Evolutionary conservation across 2,329 filamentous ascomycete genomes (phyloP).

Genomic region (Stachybotrys elegans): DNA sequence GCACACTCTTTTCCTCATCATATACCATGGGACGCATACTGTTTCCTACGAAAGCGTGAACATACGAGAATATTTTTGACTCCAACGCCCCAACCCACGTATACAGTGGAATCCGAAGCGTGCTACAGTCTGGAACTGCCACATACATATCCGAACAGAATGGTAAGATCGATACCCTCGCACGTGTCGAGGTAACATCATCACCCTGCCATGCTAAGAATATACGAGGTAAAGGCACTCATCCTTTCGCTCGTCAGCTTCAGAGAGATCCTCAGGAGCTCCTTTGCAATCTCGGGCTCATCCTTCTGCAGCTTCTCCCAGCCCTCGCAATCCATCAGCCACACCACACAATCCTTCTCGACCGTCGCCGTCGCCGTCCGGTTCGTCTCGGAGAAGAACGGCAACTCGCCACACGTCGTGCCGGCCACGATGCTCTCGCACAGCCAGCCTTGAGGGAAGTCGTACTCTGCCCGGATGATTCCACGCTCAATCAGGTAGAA

Average conservation of each 20-base stretch:
- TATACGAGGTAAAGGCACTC: conserved; percentile 59
- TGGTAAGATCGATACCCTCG: too few species aligned
- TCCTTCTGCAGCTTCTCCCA: conserved; percentile 71
- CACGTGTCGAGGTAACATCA: too few species aligned
- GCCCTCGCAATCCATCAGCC: conserved; percentile 67
- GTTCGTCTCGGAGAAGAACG: conserved; percentile 88
- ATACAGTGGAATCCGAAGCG: too few species aligned
- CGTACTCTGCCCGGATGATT: conserved; percentile 84
- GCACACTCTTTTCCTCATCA: too few species aligned
- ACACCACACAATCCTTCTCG: conserved; percentile 76
- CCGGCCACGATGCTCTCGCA: conserved; percentile 91
- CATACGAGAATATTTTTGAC: too few species aligned
- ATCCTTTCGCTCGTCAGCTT: conserved; percentile 94
- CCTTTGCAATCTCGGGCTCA: conserved; percentile 72
- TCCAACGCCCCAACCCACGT: too few species aligned
- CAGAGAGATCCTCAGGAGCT: conserved; percentile 80
- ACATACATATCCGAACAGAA: too few species aligned
- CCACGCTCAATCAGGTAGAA: conserved; percentile 91
- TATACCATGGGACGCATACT: too few species aligned
- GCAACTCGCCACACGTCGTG: conserved; percentile 90
- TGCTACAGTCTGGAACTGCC: too few species aligned
- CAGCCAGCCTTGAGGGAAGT: conserved; percentile 81
- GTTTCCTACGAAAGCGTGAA: too few species aligned
- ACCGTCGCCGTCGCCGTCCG: conserved; percentile 83
- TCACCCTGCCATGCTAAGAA: conserved; percentile 44